Conservation (phyloP, 2,329 filamentous ascomycete species). For the Hypoxylon sp. region DNA sequence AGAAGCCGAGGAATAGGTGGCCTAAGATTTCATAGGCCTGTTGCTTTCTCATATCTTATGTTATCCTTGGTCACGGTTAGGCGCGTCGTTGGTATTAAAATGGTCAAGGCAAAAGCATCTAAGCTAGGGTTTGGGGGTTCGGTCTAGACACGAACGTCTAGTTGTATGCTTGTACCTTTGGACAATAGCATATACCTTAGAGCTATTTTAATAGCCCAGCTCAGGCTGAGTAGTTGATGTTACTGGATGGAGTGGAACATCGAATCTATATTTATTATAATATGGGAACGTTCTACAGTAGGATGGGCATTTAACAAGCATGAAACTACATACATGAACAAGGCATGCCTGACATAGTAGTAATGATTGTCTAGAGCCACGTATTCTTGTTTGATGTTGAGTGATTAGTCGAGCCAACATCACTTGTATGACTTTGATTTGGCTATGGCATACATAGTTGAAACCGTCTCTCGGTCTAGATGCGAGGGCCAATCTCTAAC, state of each 20-base stretch:
- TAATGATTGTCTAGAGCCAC: no score
- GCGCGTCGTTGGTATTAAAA: not conserved
- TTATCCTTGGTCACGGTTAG: not conserved
- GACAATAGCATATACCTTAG: not conserved
- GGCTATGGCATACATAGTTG: no score
- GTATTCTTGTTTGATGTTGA: no score
- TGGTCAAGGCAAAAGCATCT: constrained; percentile 1
- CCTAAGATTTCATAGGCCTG: not conserved
- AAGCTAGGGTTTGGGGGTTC: not conserved
- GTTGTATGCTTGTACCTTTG: not conserved
- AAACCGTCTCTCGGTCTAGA: no score
- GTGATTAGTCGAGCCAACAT: no score
- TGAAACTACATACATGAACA: no score
- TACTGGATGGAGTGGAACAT: not conserved
- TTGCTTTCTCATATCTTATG: constrained; percentile 8
- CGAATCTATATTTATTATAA: not conserved
- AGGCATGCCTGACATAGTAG: no score
- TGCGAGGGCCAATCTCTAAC: no score
- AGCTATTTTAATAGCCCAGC: not conserved
- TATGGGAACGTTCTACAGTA: not conserved
- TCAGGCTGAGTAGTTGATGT: not conserved
- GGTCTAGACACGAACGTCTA: constrained; percentile 1
- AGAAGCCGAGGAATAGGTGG: constrained; percentile 34
- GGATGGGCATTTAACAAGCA: no score
- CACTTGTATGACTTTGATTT: no score